Conservation (phyloP, 768 basidiomycete genomes). For the Tylopilus subfusipes region DNA sequence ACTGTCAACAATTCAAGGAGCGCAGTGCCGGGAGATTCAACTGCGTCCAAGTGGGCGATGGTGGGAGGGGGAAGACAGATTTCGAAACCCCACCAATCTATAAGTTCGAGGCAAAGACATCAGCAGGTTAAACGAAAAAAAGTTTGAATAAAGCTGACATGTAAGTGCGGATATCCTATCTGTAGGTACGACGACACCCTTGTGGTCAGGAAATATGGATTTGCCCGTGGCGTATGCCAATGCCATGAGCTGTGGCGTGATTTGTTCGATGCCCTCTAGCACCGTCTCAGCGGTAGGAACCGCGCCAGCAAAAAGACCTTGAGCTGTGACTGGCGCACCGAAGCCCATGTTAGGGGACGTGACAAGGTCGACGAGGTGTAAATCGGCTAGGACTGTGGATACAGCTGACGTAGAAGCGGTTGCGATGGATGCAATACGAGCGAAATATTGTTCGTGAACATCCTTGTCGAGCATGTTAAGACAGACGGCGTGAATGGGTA, state of each 20-base stretch:
- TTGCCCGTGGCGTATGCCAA: slow-evolving; percentile 74
- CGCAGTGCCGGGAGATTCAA: slow-evolving; percentile 51
- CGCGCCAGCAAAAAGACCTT: slow-evolving; percentile 69
- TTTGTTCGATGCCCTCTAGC: slow-evolving; percentile 59
- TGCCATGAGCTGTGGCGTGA: slow-evolving; percentile 76
- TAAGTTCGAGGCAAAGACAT: slow-evolving; percentile 1
- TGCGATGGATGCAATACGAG: slow-evolving; percentile 45
- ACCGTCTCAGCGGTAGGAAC: slow-evolving; percentile 74
- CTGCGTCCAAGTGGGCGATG: slow-evolving; percentile 57
- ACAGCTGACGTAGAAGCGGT: slow-evolving; percentile 51
- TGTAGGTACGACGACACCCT: slow-evolving; percentile 64
- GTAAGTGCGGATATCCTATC: slow-evolving; percentile 78
- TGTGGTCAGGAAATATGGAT: slow-evolving; percentile 63
- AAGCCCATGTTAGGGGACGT: slow-evolving; percentile 62
- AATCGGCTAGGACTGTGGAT: slow-evolving; percentile 48
- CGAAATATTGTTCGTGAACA: slow-evolving; percentile 57
- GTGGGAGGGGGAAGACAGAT: slow-evolving; percentile 71
- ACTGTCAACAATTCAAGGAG: slow-evolving; percentile 76
- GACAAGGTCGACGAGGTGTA: slow-evolving; percentile 62
- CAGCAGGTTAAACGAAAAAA: not conserved
- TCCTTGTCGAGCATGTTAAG: slow-evolving; percentile 62
- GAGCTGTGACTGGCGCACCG: slow-evolving; percentile 66
- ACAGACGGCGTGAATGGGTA: slow-evolving; percentile 78
- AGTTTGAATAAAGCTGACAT: slow-evolving; percentile 46
- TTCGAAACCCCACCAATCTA: slow-evolving; percentile 93